Conservation (phyloP, 768 basidiomycete species). For the Clavaria fumosa region DNA sequence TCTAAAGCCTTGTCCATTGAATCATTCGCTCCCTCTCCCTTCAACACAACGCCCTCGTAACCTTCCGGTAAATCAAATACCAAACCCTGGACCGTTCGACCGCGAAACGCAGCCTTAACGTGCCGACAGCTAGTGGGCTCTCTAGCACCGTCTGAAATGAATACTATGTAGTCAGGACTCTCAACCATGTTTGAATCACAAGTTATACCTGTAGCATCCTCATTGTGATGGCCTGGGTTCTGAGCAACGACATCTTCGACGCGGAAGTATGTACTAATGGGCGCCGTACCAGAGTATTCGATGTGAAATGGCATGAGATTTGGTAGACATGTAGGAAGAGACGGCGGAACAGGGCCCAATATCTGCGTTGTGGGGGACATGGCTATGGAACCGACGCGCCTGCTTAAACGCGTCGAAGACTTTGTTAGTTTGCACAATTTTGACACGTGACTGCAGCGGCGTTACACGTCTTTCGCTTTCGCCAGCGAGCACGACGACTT, state of each 20-base stretch:
- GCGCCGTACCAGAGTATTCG: slow-evolving; percentile 51
- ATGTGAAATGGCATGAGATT: slow-evolving; percentile 80
- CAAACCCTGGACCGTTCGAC: slow-evolving; percentile 57
- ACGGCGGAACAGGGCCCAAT: slow-evolving; percentile 1
- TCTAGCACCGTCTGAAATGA: not conserved
- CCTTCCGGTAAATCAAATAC: slow-evolving; percentile 46
- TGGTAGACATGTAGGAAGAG: slow-evolving; percentile 32
- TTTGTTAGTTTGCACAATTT: too few species aligned
- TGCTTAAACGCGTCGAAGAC: too few species aligned
- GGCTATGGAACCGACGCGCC: not conserved
- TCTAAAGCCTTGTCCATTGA: slow-evolving; percentile 2
- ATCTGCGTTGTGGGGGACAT: not conserved
- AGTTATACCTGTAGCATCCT: slow-evolving; percentile 1
- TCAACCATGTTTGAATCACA: not conserved
- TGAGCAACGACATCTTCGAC: slow-evolving; percentile 22
- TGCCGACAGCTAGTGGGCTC: slow-evolving; percentile 1
- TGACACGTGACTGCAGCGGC: too few species aligned
- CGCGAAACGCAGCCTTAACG: slow-evolving; percentile 47
- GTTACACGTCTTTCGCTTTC: too few species aligned
- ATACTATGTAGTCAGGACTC: slow-evolving; percentile 2
- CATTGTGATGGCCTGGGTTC: not conserved
- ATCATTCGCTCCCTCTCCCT: slow-evolving; percentile 12
- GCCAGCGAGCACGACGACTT: too few species aligned
- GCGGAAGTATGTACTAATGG: slow-evolving; percentile 59
- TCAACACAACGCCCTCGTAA: slow-evolving; percentile 52